Base-by-base conservation (phyloP, 2,329 filamentous ascomycete species). In the Colletotrichum incanum region DNA sequence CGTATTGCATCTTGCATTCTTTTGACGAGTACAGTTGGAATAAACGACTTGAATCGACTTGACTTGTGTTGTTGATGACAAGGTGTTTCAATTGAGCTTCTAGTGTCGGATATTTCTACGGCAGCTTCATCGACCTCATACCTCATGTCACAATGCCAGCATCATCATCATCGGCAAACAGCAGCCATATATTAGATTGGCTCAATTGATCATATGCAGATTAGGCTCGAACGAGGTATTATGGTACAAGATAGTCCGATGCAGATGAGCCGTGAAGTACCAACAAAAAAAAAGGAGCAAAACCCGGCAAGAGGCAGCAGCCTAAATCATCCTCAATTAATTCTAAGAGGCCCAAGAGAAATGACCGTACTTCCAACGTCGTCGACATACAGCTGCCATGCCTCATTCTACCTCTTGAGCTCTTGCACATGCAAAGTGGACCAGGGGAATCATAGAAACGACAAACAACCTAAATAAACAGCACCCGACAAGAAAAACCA, bases 401-500 rank as follows among this genome's bases (percentile, higher is more conserved):
- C 50, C 61, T 62, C 65, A 62, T 74, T 66, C 62, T 65, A 67
- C 74, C 72, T 75, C 69, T 74, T 64, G 74, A 69, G 61, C 65
- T 73, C 55, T 71, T 62, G 67, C 62, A 73, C 65, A 75, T 56
- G 71, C 49, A 61, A 67, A 74, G 75, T 72, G 52, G 67, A 72
- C 69, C 69, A 63, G 76, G 76, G 76, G 76, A 77, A 77, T 77
- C 75, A 77, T 77, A 72, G 56, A 73, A 71, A 73, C 71, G 56
- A 71, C 63, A 75, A 73, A 68, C 31, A 62, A 74, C 67, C 65
- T 65, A 69, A 68, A 73, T 60, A 67, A 64, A 61, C 60, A 72
- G 74, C 65, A 74, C 73, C 72, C 80, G 81, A 81, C 82, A 83
- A 82, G 81, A 82, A 81, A 76, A 80, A 79, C 81, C 77, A 81